phyloP scores from a whole-genome alignment of 1,139 yeast genomes.

The Taphrina populina region DNA sequence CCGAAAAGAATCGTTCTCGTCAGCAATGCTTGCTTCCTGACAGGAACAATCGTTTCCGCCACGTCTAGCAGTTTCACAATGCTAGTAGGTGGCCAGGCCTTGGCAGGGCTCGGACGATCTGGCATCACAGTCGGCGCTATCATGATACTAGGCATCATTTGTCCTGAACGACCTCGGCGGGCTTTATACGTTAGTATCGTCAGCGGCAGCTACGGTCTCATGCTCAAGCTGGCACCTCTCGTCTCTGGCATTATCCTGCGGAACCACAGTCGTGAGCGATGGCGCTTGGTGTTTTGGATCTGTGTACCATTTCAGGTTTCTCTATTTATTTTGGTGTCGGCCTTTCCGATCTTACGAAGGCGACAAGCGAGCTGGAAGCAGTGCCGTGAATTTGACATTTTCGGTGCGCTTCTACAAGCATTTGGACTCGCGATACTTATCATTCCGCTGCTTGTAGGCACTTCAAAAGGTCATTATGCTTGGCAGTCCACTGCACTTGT shows the following conservation, averaged over 20 bases:
- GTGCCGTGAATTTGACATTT: slow-evolving; percentile 5
- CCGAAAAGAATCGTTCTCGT: slow-evolving; percentile 16
- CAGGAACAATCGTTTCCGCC: slow-evolving; percentile 19
- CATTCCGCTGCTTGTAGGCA: slow-evolving; percentile 17
- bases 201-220: slow-evolving; percentile 22
- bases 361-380: slow-evolving; percentile 15
- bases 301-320: slow-evolving; percentile 16
- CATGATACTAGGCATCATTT: slow-evolving; percentile 18
- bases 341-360: slow-evolving; percentile 17
- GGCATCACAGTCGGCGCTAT: slow-evolving; percentile 20
- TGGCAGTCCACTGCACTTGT: slow-evolving; percentile 12
- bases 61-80: not conserved
- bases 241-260: slow-evolving; percentile 20
- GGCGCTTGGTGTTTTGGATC: slow-evolving; percentile 29
- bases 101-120: slow-evolving; percentile 22
- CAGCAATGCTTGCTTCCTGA: not conserved
- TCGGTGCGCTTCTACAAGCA: slow-evolving; percentile 13
- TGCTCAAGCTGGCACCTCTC: slow-evolving; percentile 28
- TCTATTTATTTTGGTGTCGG: slow-evolving; percentile 3
- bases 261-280: slow-evolving; percentile 4
- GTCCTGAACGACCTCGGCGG: slow-evolving; percentile 5
- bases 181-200: slow-evolving; percentile 14
- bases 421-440: slow-evolving; percentile 1
- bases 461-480: not conserved
- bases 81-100: slow-evolving; percentile 20